Conservation (phyloP, 805 yeast species). For the Zygotorulaspora sp. region DNA sequence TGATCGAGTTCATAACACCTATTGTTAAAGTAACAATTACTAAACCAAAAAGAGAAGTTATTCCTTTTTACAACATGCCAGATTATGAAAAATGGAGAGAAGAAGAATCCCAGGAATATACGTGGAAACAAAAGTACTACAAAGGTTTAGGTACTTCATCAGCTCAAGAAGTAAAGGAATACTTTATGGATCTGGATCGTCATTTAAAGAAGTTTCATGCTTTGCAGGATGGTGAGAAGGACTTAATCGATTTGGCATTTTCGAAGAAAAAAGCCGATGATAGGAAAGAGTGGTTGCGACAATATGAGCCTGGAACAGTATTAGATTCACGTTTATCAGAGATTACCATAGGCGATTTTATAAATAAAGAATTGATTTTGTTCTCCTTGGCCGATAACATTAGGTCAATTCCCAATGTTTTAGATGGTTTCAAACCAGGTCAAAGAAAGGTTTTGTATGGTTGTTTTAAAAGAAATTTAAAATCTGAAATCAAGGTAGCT, state of each 20-base stretch:
- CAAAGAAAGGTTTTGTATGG: constrained; percentile 92
- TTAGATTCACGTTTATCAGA: constrained; percentile 69
- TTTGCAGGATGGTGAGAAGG: constrained; percentile 71
- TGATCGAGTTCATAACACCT: constrained; percentile 93
- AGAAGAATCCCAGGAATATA: constrained; percentile 62
- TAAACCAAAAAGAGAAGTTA: constrained; percentile 52
- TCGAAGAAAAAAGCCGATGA: constrained; percentile 95
- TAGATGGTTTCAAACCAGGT: constrained; percentile 96
- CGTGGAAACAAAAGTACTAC: constrained; percentile 93
- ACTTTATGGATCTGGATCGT: constrained; percentile 76
- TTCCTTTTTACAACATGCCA: constrained; percentile 90
- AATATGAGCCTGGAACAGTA: constrained; percentile 87
- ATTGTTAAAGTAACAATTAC: constrained; percentile 84
- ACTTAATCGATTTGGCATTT: constrained; percentile 83
- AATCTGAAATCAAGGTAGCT: constrained; percentile 78
- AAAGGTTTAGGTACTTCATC: constrained; percentile 98
- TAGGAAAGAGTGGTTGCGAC: constrained; percentile 93
- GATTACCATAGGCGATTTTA: constrained; percentile 90
- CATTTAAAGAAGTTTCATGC: constrained; percentile 85
- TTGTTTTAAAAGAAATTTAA: constrained; percentile 73
- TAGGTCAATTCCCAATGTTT: constrained; percentile 87
- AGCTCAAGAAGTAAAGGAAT: constrained; percentile 77
- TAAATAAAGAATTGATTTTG: constrained; percentile 88
- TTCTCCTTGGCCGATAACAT: constrained; percentile 96
- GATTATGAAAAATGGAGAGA: constrained; percentile 94